A percentile compares a stretch with the other conserved stretches of the same genome.
These are phyloP conservation scores for Vitis hybrid DNA, from an alignment of 177 flowering plant genomes.

Conservation along the genomic window DNA sequence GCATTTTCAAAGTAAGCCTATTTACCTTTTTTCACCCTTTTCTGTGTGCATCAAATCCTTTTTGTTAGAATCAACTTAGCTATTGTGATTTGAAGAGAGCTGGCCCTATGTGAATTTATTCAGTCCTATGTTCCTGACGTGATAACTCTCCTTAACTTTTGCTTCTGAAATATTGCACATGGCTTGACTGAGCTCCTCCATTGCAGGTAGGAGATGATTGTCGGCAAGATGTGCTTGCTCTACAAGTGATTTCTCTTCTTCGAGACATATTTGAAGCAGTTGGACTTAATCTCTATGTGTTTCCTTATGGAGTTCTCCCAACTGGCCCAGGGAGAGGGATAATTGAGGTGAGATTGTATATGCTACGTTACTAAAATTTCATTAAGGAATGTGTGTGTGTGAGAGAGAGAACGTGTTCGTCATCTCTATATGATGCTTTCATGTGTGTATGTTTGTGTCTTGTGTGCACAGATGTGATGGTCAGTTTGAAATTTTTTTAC, in stretches of 20 bases:
- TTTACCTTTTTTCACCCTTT: neutral
- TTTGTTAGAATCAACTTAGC: neutral
- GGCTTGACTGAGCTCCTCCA: neutral
- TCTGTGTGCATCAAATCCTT: neutral
- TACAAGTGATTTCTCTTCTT: conserved; percentile 95
- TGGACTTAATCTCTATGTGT: conserved; percentile 83
- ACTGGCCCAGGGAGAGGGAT: conserved; percentile 98
- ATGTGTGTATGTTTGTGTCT: too few relatives aligned
- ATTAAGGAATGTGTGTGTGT: too few relatives aligned
- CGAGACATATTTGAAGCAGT: conserved; percentile 89
- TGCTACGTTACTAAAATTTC: too few relatives aligned
- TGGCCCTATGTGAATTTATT: neutral
- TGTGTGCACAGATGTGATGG: too few relatives aligned
- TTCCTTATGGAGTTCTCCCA: conserved; percentile 98
- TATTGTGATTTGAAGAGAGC: neutral
- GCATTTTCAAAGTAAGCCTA: conserved; percentile 85
- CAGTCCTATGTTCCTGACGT: neutral
- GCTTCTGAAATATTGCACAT: neutral
- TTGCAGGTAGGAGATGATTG: conserved; percentile 98
- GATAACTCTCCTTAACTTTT: neutral
- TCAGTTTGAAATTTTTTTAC: too few relatives aligned
- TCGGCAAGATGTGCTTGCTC: conserved; percentile 97
- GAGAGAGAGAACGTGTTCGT: too few relatives aligned
- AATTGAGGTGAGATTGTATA: conserved; percentile 68
- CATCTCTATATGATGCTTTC: too few relatives aligned